Evolutionary conservation across 1,139 yeast species (phyloP).

Genomic region (Magnusiomyces ingens): DNA sequence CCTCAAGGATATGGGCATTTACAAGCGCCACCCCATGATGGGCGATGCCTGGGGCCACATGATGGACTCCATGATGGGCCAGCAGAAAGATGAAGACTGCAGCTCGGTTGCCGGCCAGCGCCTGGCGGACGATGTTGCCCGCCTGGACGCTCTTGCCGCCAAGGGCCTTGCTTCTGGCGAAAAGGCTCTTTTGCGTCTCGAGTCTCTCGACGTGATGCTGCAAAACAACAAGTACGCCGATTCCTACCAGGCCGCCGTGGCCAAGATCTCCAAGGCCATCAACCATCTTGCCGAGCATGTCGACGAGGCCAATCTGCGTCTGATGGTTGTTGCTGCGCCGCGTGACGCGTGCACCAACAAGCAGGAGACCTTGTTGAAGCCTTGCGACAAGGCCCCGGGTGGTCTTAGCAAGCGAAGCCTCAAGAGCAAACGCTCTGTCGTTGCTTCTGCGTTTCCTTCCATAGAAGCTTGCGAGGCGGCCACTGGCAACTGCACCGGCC

Average conservation of each 20-base stretch:
- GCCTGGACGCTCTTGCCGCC: constrained; percentile 10
- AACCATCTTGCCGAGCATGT: constrained; percentile 12
- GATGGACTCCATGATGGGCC: not conserved
- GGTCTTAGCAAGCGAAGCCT: not conserved
- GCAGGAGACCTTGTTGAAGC: constrained; percentile 7
- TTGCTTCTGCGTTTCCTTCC: constrained; percentile 23
- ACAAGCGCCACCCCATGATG: constrained; percentile 11
- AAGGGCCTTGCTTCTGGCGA: constrained; percentile 14
- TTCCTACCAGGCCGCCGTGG: constrained; percentile 12
- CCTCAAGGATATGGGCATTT: constrained; percentile 10
- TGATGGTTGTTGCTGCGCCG: constrained; percentile 23
- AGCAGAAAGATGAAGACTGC: not conserved
- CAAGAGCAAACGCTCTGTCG: not conserved
- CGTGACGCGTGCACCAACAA: constrained; percentile 17
- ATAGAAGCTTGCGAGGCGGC: constrained; percentile 48
- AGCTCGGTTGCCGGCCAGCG: constrained; percentile 12
- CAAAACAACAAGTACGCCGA: constrained; percentile 6
- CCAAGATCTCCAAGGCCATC: constrained; percentile 14
- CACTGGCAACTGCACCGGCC: constrained; percentile 54
- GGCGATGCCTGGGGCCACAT: constrained; percentile 12
- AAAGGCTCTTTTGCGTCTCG: constrained; percentile 17
- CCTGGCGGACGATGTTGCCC: constrained; percentile 14
- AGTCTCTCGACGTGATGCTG: constrained; percentile 15
- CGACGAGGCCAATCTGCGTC: constrained; percentile 9
- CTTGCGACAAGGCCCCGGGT: not conserved